These are phyloP conservation scores for Neotropicomus parvogracilis DNA, from an alignment of 1,284 basidiomycete genomes.

Conservation along the genomic window DNA sequence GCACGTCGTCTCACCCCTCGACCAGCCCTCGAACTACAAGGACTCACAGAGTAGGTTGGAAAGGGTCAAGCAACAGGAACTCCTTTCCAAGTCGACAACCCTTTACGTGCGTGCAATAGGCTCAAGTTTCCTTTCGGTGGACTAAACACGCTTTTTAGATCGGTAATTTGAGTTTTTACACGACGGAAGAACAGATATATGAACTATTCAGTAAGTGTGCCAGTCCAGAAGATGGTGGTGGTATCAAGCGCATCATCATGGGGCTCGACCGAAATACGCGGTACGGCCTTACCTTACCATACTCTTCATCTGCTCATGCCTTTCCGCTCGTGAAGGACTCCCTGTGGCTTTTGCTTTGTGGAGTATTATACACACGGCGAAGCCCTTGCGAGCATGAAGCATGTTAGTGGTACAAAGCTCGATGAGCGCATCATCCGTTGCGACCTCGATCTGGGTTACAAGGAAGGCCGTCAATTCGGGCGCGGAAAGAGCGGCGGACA, in stretches of 20 bases:
- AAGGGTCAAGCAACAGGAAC: conserved; percentile 63
- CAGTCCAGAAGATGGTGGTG: conserved; percentile 85
- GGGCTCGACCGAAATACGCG: conserved; percentile 94
- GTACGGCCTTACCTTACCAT: conserved; percentile 38
- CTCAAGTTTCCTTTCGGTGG: not conserved
- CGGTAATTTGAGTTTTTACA: conserved; percentile 96
- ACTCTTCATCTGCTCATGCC: conserved; percentile 4
- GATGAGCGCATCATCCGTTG: conserved; percentile 98
- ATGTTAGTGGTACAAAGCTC: conserved; percentile 96
- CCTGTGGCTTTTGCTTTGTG: conserved; percentile 99
- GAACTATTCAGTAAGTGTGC: conserved; percentile 95
- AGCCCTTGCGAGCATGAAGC: conserved; percentile 89
- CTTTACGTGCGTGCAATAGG: conserved; percentile 58
- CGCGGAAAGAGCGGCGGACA: conserved; percentile 96
- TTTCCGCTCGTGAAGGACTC: conserved; percentile 60
- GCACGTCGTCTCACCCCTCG: conserved; percentile 79
- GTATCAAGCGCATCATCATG: conserved; percentile 99
- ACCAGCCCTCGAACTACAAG: conserved; percentile 94
- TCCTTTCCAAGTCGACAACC: conserved; percentile 70
- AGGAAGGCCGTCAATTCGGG: conserved; percentile 96
- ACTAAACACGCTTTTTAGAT: conserved; percentile 51
- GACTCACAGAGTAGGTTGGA: conserved; percentile 82
- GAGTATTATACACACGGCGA: conserved; percentile 97
- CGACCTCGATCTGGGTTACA: conserved; percentile 97
- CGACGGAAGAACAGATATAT: conserved; percentile 99